Evolutionary conservation across 805 yeast species (phyloP), one percentile per base, ranked within the genome.

Genomic region (Huiozyma naganishii): DNA sequence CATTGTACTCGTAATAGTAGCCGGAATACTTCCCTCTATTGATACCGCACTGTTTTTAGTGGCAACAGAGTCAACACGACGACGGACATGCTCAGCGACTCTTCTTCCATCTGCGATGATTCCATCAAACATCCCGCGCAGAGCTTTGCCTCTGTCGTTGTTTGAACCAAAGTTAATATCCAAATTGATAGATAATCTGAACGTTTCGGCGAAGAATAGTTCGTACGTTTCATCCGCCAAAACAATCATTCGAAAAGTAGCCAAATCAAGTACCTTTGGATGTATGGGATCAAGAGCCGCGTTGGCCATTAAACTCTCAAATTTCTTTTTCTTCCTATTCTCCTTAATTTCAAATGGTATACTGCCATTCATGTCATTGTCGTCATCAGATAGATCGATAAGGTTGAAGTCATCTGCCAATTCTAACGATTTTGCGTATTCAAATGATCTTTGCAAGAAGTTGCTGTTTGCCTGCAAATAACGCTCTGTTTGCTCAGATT

Each of bases 141-240:
- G 65, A 29, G 82, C 81, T 42, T 74, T 75, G 34, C 71, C 66
- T 52, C 70, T 72, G 39, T 69, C 68, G 33, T 69, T 67, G 34
- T 68, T 64, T 36, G 50, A 48, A 37, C 61, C 72, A 38, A 74
- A 69, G 33, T 73, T 76, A 50, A 74, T 73, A 45, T 76, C 73
- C 40, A 85, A 70, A 56, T 83, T 86, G 41, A 85, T 72, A 0
- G 90, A 74, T n/a, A 69, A 61, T 44, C 83, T 72, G 32, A 87
- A 67, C 0, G 88, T 81, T 27, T 70, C 67, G 10, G 85, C 71
- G 65, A 92, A 92, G 48, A 90, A 77, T 36, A 83, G 68, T 61
- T 92, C 97, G 52, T 87, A 83, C 0, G 96, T 84, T 55, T 88
- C 97, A 59, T 89, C 96, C 0, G 97, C 97, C 6, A 90, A 68